These are phyloP conservation scores for Trichosporon asahii DNA, from an alignment of 1,284 basidiomycete genomes.

Conservation along the genomic window DNA sequence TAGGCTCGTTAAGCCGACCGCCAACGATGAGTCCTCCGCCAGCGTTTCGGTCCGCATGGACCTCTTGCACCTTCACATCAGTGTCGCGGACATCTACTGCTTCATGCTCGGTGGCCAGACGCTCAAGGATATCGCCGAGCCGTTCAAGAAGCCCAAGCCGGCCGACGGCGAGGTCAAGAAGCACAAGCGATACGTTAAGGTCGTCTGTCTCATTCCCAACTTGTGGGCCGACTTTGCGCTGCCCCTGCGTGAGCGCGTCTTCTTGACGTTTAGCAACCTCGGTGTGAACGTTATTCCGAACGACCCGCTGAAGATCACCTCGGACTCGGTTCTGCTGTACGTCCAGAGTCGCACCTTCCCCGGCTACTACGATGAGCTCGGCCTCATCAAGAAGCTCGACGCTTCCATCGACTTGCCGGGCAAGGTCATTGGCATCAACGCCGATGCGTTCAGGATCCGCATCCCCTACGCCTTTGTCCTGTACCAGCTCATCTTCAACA, in stretches of 20 bases:
- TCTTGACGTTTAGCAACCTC: slow-evolving; percentile 32
- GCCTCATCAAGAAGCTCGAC: slow-evolving; percentile 62
- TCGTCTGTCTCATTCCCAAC: slow-evolving; percentile 34
- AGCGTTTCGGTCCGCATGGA: slow-evolving; percentile 34
- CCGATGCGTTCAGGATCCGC: slow-evolving; percentile 67
- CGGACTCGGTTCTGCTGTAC: slow-evolving; percentile 52
- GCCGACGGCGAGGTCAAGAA: neutral
- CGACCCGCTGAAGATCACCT: slow-evolving; percentile 31
- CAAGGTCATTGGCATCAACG: slow-evolving; percentile 31
- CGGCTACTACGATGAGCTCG: slow-evolving; percentile 73
- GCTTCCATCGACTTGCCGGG: slow-evolving; percentile 48
- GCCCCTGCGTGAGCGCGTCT: slow-evolving; percentile 46
- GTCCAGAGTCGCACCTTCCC: slow-evolving; percentile 51
- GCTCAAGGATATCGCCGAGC: slow-evolving; percentile 20
- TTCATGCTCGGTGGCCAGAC: slow-evolving; percentile 63
- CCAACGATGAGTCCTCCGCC: slow-evolving; percentile 24
- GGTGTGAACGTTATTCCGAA: slow-evolving; percentile 28
- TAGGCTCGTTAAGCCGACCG: slow-evolving; percentile 23
- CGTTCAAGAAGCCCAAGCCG: slow-evolving; percentile 13
- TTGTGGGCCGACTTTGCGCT: slow-evolving; percentile 44
- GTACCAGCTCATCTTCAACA: slow-evolving; percentile 67
- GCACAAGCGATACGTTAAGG: slow-evolving; percentile 29
- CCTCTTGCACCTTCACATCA: slow-evolving; percentile 54
- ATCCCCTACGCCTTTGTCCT: slow-evolving; percentile 77
- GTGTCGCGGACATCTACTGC: slow-evolving; percentile 72